Evolutionary conservation across 176 grass and related monocot genomes (phyloP).

Genomic region (Triticum turgidum): DNA sequence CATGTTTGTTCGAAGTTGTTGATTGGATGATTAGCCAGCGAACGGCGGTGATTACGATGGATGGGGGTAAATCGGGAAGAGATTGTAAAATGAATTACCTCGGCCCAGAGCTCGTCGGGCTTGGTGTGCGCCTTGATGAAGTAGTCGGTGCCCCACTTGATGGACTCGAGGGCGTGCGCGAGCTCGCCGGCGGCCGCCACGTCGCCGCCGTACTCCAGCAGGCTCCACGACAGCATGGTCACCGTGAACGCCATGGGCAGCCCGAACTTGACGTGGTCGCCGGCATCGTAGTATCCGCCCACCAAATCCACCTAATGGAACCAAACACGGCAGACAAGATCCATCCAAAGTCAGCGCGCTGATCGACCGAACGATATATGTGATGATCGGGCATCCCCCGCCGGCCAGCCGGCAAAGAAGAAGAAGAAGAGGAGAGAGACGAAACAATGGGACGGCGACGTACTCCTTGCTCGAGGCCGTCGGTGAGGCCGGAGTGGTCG

Average conservation of each 20-base stretch:
- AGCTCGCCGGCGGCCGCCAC: slow-evolving; percentile 64
- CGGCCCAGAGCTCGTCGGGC: slow-evolving; percentile 75
- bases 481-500: slow-evolving; percentile 87
- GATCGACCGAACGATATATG: neutral
- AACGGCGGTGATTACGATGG: neutral
- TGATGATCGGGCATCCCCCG: neutral
- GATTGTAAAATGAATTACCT: slow-evolving; percentile 37
- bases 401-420: neutral
- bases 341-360: slow-evolving; percentile 2
- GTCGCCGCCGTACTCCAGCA: slow-evolving; percentile 65
- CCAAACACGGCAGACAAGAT: neutral
- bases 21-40: neutral
- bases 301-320: slow-evolving; percentile 69
- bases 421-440: neutral
- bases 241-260: slow-evolving; percentile 92
- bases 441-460: neutral
- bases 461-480: slow-evolving; percentile 91
- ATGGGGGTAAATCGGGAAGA: neutral
- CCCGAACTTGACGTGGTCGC: slow-evolving; percentile 94
- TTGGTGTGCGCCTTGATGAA: slow-evolving; percentile 82
- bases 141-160: slow-evolving; percentile 95
- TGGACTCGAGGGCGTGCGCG: slow-evolving; percentile 50
- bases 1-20: slow-evolving; percentile 10
- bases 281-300: slow-evolving; percentile 89
- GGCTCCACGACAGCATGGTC: slow-evolving; percentile 78